phyloP scores from a whole-genome alignment of 768 basidiomycete species.

The Russula brevipes region DNA sequence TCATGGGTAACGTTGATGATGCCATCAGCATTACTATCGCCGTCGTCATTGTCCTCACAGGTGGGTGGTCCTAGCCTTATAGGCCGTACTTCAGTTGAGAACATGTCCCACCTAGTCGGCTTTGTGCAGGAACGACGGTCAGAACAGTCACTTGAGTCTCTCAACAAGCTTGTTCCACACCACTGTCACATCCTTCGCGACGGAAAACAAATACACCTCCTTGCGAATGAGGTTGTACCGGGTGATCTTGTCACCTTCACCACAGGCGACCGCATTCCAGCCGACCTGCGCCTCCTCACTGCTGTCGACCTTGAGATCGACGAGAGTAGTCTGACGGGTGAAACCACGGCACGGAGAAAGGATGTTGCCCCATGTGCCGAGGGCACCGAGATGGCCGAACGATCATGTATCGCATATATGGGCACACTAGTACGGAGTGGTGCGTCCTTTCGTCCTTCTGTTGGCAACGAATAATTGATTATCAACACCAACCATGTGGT shows the following conservation, averaged over 20 bases:
- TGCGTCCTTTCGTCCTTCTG: conserved; percentile 30
- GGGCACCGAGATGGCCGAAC: conserved; percentile 66
- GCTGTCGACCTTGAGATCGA: conserved; percentile 89
- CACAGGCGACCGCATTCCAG: conserved; percentile 91
- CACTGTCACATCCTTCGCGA: conserved; percentile 89
- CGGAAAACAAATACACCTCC: conserved; percentile 65
- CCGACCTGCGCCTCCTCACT: conserved; percentile 81
- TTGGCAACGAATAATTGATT: background rate
- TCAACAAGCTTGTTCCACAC: conserved; percentile 96
- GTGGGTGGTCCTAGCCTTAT: conserved; percentile 39
- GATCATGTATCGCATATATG: conserved; percentile 90
- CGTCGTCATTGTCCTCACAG: conserved; percentile 88
- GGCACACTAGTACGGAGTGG: conserved; percentile 91
- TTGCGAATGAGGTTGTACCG: conserved; percentile 95
- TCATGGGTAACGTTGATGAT: conserved; percentile 96
- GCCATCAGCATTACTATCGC: conserved; percentile 90
- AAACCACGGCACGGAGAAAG: conserved; percentile 79
- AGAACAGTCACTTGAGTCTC: conserved; percentile 88
- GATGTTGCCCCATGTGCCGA: conserved; percentile 46
- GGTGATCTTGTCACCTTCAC: conserved; percentile 87
- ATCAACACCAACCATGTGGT: no score
- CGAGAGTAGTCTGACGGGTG: conserved; percentile 92
- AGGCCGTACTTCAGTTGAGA: background rate
- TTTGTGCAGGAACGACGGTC: conserved; percentile 95
- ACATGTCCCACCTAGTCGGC: conserved; percentile 51